Evolutionary conservation across 2,329 filamentous ascomycete species (phyloP).

Genomic region (Aspergillus hortae): DNA sequence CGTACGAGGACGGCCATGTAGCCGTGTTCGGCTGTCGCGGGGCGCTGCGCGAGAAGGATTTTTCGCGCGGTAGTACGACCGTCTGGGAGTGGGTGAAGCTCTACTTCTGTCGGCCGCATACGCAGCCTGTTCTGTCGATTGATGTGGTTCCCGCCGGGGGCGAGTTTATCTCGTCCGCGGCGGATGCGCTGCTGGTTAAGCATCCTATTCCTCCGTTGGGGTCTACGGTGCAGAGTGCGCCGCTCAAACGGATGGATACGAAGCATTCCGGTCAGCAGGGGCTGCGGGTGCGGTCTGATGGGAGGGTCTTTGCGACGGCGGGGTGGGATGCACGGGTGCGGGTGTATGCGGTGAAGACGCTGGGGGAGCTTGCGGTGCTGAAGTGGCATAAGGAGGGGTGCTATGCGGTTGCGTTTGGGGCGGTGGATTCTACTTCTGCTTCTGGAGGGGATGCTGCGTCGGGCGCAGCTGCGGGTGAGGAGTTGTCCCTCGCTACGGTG

Average conservation of each 20-base stretch:
- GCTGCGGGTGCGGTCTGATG: constrained; percentile 72
- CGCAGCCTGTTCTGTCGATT: constrained; percentile 77
- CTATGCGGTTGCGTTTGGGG: constrained; percentile 73
- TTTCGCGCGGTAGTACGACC: constrained; percentile 4
- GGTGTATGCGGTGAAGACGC: constrained; percentile 74
- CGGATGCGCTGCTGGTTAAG: constrained; percentile 74
- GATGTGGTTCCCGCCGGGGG: constrained; percentile 49
- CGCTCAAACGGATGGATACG: constrained; percentile 66
- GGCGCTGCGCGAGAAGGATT: constrained; percentile 32
- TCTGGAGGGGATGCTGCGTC: too few species aligned
- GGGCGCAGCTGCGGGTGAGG: neutral
- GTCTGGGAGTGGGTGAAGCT: constrained; percentile 49
- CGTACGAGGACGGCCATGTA: constrained; percentile 80
- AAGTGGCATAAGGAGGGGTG: constrained; percentile 93
- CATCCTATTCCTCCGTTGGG: constrained; percentile 58
- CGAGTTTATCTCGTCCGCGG: constrained; percentile 74
- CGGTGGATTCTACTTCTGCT: constrained; percentile 22
- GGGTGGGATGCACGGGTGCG: constrained; percentile 85
- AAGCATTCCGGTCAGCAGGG: constrained; percentile 89
- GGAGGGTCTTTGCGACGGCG: constrained; percentile 78
- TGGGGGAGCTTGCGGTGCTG: constrained; percentile 85
- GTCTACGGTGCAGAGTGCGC: constrained; percentile 29
- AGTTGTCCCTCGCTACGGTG: constrained; percentile 46
- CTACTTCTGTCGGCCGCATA: constrained; percentile 67
- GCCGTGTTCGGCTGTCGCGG: constrained; percentile 58